Base-by-base conservation (phyloP, 169 alveolate species). In the Plasmodium blacklocki region DNA sequence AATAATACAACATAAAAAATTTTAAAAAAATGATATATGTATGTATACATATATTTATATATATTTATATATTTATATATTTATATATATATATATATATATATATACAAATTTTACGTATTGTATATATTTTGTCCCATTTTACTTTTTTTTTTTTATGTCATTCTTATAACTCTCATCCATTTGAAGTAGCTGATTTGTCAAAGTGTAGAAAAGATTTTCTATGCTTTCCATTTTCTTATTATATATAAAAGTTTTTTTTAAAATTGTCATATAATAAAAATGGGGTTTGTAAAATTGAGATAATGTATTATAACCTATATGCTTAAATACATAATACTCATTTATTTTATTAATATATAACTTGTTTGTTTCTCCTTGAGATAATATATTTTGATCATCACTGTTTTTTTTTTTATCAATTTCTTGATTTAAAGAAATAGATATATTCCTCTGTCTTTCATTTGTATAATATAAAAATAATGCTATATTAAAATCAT, bases 261-360 rank as follows among this genome's bases (percentile, higher is more conserved):
- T 83, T 50, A 83, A 68, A 70, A 83, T 49, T 67, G 73, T 83
- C 39, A 83, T 56, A 32, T 83, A 72, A 67, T 83, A 83, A 60
- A 83, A 83, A 72, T 83, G 85, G 7, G 91, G 83, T 47, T 29
- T 54, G 60, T 83, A 83, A 70, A 83, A 58, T 72, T 83, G 91
- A 29, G 47, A 43, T 49, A 83, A 59, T 9, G 91, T 32, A 52
- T 83, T 83, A 83, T 83, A 83, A 26, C 91, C 91, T 39, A 83
- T 68, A 47, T 26, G 39, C 52, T 68, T 83, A 9, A 68, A 62
- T 43, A 58, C 23, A 63, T 18, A 58, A 83, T 83, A 83, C 43
- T 83, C 85, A 62, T 49, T 62, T 15, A 83, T 43, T 26, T 68
- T 60, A 49, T 68, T 83, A 62, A 63, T 56, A 11, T 60, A 11